Base-by-base conservation (phyloP, 257 asterid genomes). In the Fraxinus excelsior region DNA sequence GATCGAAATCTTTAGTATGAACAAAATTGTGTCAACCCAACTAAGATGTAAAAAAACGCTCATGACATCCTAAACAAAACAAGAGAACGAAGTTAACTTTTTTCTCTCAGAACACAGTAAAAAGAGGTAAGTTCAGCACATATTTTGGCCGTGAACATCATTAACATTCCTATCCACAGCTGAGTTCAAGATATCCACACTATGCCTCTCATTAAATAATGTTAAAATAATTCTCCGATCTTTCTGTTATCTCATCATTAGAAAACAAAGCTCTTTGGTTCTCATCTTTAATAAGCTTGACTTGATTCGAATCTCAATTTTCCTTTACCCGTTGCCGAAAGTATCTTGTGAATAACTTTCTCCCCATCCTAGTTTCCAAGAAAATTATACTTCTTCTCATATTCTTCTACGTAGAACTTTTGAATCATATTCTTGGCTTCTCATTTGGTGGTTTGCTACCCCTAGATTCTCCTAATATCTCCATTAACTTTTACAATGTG, bases 11-110 rank as follows among this genome's bases (percentile, higher is more conserved):
- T 25, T 71, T 38, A 28, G 37, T 25, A 70, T 53, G 35, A 72
- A 44, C 23, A 67, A 74, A 62, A 71, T 68, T 51, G 34, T 49
- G 76, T 23, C 40, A 42, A 76, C 44, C 10, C 75, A 73, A 62
- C 23, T 38, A 75, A 19, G 44, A 71, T 16, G 74, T 38, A 34
- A 62, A 21, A 35, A 26, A 32, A 1, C 16, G 10, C 70, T 46
- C 29, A 38, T n/a, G 34, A 37, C 26, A 62, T 68, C 4, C 37
- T 23, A 32, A 35, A 32, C 64, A 14, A 12, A 35, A 7, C 38
- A 44, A 31, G 31, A 31, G 49, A 11, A 21, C 74, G n/a, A 76
- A 66, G 21, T 44, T 25, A 74, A 62, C 29, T 19, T 49, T 38
- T 28, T 75, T 23, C 46, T 64, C 65, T 49, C 42, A 40, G n/a